These are phyloP conservation scores for Rhodotorula sp. DNA, from an alignment of 1,284 basidiomycete genomes.

Conservation along the genomic window DNA sequence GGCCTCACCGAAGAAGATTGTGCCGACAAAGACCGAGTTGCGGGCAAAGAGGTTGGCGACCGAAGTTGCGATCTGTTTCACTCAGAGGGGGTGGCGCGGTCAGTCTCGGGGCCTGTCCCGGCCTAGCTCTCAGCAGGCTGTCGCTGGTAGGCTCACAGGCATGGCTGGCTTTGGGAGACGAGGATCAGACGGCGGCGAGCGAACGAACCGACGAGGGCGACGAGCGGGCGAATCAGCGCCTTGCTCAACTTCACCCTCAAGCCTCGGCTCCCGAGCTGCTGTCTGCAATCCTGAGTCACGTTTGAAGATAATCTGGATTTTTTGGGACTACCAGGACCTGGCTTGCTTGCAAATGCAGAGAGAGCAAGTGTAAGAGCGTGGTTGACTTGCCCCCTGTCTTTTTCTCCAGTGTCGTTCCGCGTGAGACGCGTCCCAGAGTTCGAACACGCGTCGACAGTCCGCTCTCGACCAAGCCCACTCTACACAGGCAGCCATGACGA, in stretches of 20 bases:
- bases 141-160: neutral
- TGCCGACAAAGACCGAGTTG: constrained; percentile 84
- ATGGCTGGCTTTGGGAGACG: neutral
- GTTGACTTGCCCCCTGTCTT: too few relatives aligned
- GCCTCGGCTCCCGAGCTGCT: neutral
- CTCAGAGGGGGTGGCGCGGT: neutral
- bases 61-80: constrained; percentile 61
- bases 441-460: too few relatives aligned
- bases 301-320: neutral
- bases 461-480: neutral
- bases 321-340: neutral
- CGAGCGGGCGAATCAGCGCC: neutral
- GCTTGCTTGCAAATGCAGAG: too few relatives aligned
- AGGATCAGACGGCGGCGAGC: neutral
- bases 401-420: neutral
- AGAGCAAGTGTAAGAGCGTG: too few relatives aligned
- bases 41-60: constrained; percentile 86
- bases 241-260: too few relatives aligned
- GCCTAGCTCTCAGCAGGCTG: too few relatives aligned
- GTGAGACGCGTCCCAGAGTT: neutral
- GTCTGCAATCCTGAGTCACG: too few relatives aligned
- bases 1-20: constrained; percentile 64
- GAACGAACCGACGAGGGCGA: neutral
- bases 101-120: neutral
- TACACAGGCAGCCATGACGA: constrained; percentile 60